Evolutionary conservation across 2,329 filamentous ascomycete species (phyloP).

Genomic region (Colletotrichum brevisporum): DNA sequence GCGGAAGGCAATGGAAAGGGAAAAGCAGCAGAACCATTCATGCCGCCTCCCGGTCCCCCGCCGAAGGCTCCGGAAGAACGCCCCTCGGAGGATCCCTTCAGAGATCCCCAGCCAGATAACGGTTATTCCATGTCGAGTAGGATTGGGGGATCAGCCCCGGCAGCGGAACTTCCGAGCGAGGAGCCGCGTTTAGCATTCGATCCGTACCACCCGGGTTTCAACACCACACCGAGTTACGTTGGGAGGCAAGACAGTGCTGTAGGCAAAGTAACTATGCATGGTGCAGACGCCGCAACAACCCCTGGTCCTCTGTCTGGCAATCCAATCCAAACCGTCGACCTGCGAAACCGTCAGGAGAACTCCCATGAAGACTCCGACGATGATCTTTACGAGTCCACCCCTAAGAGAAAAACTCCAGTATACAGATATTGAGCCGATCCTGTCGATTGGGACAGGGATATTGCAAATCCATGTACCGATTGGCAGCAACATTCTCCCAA

Average conservation of each 20-base stretch:
- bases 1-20: slow-evolving; percentile 45
- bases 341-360: slow-evolving; percentile 39
- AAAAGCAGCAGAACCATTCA: slow-evolving; percentile 44
- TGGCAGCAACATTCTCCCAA: no score
- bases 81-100: slow-evolving; percentile 45
- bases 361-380: slow-evolving; percentile 48
- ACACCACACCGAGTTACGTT: slow-evolving; percentile 51
- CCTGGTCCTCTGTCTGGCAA: slow-evolving; percentile 36
- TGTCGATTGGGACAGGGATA: no score
- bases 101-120: slow-evolving; percentile 43
- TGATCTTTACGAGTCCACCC: slow-evolving; percentile 57
- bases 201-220: slow-evolving; percentile 56
- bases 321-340: slow-evolving; percentile 33
- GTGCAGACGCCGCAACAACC: slow-evolving; percentile 45
- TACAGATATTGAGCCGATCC: slow-evolving; percentile 26
- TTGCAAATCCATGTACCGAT: no score
- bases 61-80: slow-evolving; percentile 52
- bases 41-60: slow-evolving; percentile 37
- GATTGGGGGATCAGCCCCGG: slow-evolving; percentile 42
- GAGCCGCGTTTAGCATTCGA: slow-evolving; percentile 54
- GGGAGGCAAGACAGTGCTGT: slow-evolving; percentile 58
- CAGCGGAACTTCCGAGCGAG: slow-evolving; percentile 45
- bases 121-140: slow-evolving; percentile 28
- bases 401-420: slow-evolving; percentile 54
- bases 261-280: slow-evolving; percentile 59